Conservation (phyloP, 768 basidiomycete genomes). For the Auriculariales sp. region DNA sequence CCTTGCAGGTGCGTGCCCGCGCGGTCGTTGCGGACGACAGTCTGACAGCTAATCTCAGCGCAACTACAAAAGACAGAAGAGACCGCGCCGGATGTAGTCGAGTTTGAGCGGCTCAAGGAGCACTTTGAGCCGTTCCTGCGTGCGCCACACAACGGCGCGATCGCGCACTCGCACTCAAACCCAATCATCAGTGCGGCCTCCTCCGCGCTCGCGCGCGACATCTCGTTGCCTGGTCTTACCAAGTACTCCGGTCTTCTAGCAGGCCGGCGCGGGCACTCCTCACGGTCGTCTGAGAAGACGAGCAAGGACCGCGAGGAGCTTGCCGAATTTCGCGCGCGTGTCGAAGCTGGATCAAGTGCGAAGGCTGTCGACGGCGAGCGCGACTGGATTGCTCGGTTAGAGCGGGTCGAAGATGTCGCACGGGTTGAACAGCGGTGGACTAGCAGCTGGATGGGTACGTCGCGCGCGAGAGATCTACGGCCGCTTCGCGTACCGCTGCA, state of each 20-base stretch:
- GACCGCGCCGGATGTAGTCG: conserved; percentile 66
- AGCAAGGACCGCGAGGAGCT: conserved; percentile 50
- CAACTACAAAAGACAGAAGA: conserved; percentile 88
- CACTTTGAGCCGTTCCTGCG: conserved; percentile 94
- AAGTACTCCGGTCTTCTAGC: conserved; percentile 55
- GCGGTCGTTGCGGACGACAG: neutral
- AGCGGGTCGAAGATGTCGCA: conserved; percentile 47
- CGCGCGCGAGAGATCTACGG: conserved; percentile 64
- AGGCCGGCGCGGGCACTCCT: conserved; percentile 27
- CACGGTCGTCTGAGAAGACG: conserved; percentile 38
- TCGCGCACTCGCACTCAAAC: conserved; percentile 46
- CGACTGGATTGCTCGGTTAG: conserved; percentile 52
- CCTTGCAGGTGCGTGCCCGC: conserved; percentile 53
- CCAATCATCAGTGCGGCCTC: conserved; percentile 83
- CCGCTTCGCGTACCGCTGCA: conserved; percentile 86
- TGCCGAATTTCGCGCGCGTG: conserved; percentile 56
- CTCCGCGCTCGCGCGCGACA: conserved; percentile 76
- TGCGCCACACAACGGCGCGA: conserved; percentile 46
- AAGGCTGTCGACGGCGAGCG: conserved; percentile 56
- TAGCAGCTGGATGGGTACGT: conserved; percentile 59
- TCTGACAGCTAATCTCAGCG: conserved; percentile 28
- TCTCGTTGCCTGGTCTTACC: conserved; percentile 50
- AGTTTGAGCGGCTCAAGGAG: conserved; percentile 90
- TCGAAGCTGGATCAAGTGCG: conserved; percentile 45
- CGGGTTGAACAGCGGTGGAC: conserved; percentile 68